phyloP scores from a whole-genome alignment of 2,329 filamentous ascomycete genomes.

The Aspergillus tanneri region DNA sequence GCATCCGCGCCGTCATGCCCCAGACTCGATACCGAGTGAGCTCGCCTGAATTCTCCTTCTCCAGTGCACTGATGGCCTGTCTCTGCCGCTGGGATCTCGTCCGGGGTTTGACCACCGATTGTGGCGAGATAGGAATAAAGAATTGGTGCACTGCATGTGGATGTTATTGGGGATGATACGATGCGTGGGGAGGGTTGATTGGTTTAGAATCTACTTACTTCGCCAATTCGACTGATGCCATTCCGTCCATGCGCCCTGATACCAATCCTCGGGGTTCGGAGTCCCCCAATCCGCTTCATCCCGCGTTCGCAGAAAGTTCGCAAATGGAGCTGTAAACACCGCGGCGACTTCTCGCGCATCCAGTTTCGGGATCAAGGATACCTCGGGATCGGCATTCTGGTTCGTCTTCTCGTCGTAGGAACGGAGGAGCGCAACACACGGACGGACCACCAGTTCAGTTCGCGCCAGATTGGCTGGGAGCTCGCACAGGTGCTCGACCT shows the following conservation, averaged over 20 bases:
- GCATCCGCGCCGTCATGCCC: constrained; percentile 89
- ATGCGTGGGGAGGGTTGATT: too few species aligned
- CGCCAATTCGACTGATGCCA: constrained; percentile 79
- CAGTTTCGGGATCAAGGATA: constrained; percentile 72
- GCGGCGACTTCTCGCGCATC: constrained; percentile 90
- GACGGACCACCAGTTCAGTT: constrained; percentile 71
- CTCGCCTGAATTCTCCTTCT: constrained; percentile 48
- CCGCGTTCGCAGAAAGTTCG: constrained; percentile 68
- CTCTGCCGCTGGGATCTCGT: constrained; percentile 45
- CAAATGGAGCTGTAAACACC: constrained; percentile 86
- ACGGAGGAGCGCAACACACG: constrained; percentile 76
- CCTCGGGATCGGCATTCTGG: constrained; percentile 57
- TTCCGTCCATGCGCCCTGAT: constrained; percentile 75
- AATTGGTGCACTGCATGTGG: constrained; percentile 73
- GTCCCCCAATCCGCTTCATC: constrained; percentile 54
- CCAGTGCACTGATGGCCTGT: constrained; percentile 36
- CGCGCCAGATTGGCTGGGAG: constrained; percentile 73
- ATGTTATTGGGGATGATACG: too few species aligned
- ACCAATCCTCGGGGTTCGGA: constrained; percentile 65
- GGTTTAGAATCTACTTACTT: constrained; percentile 42
- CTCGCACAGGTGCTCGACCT: constrained; percentile 82
- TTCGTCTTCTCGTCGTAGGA: constrained; percentile 52
- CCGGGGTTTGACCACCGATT: constrained; percentile 63
- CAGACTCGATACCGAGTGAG: constrained; percentile 75
- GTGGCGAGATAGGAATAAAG: constrained; percentile 74